Evolutionary conservation across 805 yeast genomes (phyloP).

Genomic region (Hermanozyma aechmeae): DNA sequence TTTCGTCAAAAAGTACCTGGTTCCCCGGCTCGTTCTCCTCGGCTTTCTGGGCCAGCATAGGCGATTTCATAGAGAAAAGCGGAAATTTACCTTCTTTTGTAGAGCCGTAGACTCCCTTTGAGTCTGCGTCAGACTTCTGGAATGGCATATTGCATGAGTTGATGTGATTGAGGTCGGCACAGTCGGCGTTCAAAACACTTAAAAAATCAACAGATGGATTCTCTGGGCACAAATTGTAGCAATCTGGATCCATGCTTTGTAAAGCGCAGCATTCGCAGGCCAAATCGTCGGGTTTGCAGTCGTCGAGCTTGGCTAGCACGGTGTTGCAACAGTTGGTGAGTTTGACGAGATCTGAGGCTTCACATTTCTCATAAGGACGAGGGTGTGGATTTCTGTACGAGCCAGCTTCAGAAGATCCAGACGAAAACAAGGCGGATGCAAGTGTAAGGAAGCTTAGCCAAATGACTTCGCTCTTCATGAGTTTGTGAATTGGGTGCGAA

Average conservation of each 20-base stretch:
- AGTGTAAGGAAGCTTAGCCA: too few species aligned
- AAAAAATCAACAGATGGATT: constrained; percentile 39
- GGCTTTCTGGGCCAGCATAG: too few species aligned
- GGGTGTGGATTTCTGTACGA: constrained; percentile 40
- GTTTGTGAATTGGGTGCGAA: too few species aligned
- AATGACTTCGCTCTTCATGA: too few species aligned
- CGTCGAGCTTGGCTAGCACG: constrained; percentile 36
- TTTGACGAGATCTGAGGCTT: constrained; percentile 32
- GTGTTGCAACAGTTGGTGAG: constrained; percentile 38
- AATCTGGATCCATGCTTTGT: constrained; percentile 36
- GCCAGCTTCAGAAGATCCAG: constrained; percentile 30
- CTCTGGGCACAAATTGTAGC: constrained; percentile 41
- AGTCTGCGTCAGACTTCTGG: constrained; percentile 35
- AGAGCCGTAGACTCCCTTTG: too few species aligned
- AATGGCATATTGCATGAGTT: constrained; percentile 44
- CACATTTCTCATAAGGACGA: constrained; percentile 30
- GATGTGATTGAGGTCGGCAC: constrained; percentile 36
- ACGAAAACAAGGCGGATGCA: too few species aligned
- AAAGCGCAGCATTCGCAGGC: constrained; percentile 52
- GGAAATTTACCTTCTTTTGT: too few species aligned
- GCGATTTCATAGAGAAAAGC: too few species aligned
- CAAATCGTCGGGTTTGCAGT: constrained; percentile 43
- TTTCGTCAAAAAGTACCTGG: too few species aligned
- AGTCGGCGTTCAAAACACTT: constrained; percentile 36
- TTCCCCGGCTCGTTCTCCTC: too few species aligned